A percentile compares a stretch with the other conserved stretches of the same genome.
Conservation (phyloP, 1,284 basidiomycete species). For the Exobasidium cylindrosporum region DNA sequence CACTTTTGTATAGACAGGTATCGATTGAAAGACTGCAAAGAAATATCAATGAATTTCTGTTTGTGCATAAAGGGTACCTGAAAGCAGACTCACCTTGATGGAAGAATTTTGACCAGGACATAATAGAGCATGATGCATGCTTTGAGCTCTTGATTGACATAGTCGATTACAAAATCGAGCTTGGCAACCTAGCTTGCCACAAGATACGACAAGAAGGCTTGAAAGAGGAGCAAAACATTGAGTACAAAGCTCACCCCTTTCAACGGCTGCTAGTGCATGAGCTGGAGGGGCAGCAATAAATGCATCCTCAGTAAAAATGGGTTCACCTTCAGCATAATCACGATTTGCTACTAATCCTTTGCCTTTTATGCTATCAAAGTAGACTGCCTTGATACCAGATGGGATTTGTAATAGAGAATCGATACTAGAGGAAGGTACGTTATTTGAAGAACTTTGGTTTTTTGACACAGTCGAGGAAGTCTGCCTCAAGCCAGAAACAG, state of each 20-base stretch:
- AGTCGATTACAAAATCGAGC: conserved; percentile 75
- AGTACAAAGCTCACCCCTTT: conserved; percentile 32
- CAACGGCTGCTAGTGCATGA: conserved; percentile 25
- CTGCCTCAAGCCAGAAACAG: conserved; percentile 18
- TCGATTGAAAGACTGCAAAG: conserved; percentile 64
- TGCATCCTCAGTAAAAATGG: conserved; percentile 72
- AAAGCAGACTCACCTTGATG: conserved; percentile 31
- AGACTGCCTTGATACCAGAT: conserved; percentile 62
- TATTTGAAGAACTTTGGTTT: conserved; percentile 24
- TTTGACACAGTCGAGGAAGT: conserved; percentile 19
- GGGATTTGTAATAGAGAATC: conserved; percentile 32
- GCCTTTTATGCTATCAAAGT: conserved; percentile 71
- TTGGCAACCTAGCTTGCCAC: conserved; percentile 39
- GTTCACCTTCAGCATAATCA: conserved; percentile 68
- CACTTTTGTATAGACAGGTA: conserved; percentile 65
- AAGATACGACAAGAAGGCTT: conserved; percentile 51
- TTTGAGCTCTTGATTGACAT: conserved; percentile 25
- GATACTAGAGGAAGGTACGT: conserved; percentile 23
- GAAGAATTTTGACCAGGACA: conserved; percentile 73
- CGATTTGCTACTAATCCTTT: conserved; percentile 76
- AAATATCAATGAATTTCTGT: conserved; percentile 28
- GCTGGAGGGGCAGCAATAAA: conserved; percentile 54
- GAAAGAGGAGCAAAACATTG: conserved; percentile 47
- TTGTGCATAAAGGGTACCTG: background rate
- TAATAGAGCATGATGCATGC: conserved; percentile 68